phyloP scores from a whole-genome alignment of 345 rosid genomes.

The Cochlearia excelsa region DNA sequence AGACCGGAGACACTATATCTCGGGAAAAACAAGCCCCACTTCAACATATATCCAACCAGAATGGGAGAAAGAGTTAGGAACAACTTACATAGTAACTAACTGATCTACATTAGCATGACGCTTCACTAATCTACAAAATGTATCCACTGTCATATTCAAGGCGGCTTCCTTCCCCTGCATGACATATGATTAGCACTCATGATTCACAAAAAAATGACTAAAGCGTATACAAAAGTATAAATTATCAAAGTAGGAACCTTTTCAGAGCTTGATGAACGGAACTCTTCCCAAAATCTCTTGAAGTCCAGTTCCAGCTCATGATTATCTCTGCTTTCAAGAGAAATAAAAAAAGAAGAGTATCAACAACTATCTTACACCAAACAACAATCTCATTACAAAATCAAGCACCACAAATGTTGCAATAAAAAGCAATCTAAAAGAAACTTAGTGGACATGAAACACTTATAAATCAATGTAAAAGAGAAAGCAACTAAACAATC shows the following conservation, averaged over 20 bases:
- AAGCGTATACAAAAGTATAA: background rate
- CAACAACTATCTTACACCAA: conserved; percentile 12
- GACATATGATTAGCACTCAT: conserved; percentile 23
- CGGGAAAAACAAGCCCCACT: background rate
- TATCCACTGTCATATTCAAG: conserved; percentile 71
- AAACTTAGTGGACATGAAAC: conserved; percentile 5
- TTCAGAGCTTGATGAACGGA: conserved; percentile 91
- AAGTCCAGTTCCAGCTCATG: conserved; percentile 91
- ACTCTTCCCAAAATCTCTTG: conserved; percentile 92
- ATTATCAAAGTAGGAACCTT: conserved; percentile 44
- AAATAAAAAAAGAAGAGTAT: background rate
- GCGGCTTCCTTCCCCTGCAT: conserved; percentile 95
- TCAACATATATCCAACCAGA: background rate
- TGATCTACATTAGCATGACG: conserved; percentile 85
- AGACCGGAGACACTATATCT: background rate
- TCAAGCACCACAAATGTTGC: conserved; percentile 19
- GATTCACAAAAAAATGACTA: conserved; percentile 11
- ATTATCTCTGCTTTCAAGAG: conserved; percentile 49
- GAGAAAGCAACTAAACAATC: conserved; percentile 1
- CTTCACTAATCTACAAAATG: conserved; percentile 93
- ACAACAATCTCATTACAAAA: background rate
- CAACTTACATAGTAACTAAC: conserved; percentile 76
- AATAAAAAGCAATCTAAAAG: conserved; percentile 12
- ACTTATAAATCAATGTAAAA: conserved; percentile 21
- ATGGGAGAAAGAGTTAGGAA: conserved; percentile 2